phyloP scores from a whole-genome alignment of 75 land plant species.

The Ceratopteris richardii region DNA sequence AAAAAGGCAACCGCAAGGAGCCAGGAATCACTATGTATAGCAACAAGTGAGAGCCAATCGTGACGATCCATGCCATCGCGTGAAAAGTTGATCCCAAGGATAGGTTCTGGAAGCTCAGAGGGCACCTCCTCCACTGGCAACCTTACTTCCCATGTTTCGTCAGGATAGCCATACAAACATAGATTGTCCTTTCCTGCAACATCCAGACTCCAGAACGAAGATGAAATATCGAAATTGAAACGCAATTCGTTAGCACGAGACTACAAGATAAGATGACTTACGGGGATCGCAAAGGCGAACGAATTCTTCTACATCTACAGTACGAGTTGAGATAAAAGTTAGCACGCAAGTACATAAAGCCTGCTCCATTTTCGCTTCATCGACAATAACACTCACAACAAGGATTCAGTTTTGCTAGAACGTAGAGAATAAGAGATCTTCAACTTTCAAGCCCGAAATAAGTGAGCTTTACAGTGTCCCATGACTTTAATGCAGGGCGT shows the following conservation, averaged over 20 bases:
- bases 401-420: too few relatives aligned
- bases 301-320: conserved; percentile 31
- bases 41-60: conserved; percentile 28
- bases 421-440: too few relatives aligned
- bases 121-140: conserved; percentile 68
- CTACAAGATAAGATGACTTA: background rate
- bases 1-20: conserved; percentile 22
- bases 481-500: too few relatives aligned
- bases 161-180: conserved; percentile 57
- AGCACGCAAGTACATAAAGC: background rate
- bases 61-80: conserved; percentile 61
- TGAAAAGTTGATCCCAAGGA: conserved; percentile 65
- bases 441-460: too few relatives aligned
- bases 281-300: conserved; percentile 28
- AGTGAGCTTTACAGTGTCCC: too few relatives aligned
- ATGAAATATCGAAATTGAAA: too few relatives aligned
- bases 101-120: conserved; percentile 72
- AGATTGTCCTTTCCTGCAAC: conserved; percentile 54
- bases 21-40: conserved; percentile 33
- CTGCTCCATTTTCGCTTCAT: too few relatives aligned
- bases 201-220: background rate
- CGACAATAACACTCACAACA: too few relatives aligned
- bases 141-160: conserved; percentile 64
- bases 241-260: too few relatives aligned
- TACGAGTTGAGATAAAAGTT: background rate